Evolutionary conservation across 306 rosid species (phyloP).

Genomic region (Potentilla sterilis): DNA sequence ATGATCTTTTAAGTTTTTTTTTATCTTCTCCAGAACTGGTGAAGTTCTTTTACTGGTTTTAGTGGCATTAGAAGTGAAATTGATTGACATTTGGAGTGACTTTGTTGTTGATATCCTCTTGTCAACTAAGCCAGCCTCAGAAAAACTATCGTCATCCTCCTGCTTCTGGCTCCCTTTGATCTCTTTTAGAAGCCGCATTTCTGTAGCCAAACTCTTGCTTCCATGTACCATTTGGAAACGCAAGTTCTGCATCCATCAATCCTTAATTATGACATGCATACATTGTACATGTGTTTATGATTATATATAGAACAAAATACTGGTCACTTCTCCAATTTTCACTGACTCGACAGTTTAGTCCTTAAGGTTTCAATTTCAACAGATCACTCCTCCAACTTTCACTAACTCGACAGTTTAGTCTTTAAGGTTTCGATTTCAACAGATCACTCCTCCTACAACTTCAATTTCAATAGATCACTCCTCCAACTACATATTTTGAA

Average conservation of each 20-base stretch:
- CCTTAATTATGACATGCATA: background rate
- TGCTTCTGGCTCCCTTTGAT: conserved; percentile 15
- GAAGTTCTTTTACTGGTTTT: conserved; percentile 40
- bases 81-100: conserved; percentile 53
- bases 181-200: conserved; percentile 31
- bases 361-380: no score
- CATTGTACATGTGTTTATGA: background rate
- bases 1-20: conserved; percentile 25
- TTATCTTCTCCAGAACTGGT: conserved; percentile 35
- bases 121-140: conserved; percentile 31
- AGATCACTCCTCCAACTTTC: no score
- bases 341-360: no score
- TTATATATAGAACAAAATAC: background rate
- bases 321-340: no score
- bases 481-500: no score
- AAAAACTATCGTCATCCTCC: background rate
- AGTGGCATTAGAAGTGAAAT: conserved; percentile 35
- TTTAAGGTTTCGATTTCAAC: no score
- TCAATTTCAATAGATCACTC: no score
- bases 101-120: conserved; percentile 34
- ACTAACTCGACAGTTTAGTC: no score
- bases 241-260: conserved; percentile 25
- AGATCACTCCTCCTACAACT: no score
- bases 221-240: conserved; percentile 30
- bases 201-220: conserved; percentile 22